Conservation (phyloP, 2,329 filamentous ascomycete genomes). For the Coleophoma crateriformis region DNA sequence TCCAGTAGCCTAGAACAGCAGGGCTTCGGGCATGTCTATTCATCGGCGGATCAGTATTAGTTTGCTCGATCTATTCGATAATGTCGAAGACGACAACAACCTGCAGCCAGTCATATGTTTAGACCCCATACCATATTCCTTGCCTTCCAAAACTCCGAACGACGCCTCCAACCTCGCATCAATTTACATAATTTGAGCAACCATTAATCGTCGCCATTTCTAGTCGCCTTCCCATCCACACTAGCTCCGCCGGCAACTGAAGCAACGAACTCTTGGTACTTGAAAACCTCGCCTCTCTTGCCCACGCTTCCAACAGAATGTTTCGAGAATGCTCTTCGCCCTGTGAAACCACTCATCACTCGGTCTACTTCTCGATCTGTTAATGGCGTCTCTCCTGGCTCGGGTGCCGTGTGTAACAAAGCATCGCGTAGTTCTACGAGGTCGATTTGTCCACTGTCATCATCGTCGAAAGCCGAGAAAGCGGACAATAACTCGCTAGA, state of each 20-base stretch:
- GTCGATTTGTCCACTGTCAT: slow-evolving; percentile 91
- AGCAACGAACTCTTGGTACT: slow-evolving; percentile 83
- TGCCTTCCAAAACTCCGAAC: background rate
- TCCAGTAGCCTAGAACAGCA: too few relatives aligned
- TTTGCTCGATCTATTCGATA: too few relatives aligned
- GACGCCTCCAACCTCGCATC: background rate
- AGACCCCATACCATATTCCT: background rate
- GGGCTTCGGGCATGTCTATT: too few relatives aligned
- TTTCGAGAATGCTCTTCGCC: slow-evolving; percentile 75
- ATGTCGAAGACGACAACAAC: too few relatives aligned
- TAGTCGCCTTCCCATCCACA: slow-evolving; percentile 16
- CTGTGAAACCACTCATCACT: slow-evolving; percentile 82
- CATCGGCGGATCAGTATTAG: too few relatives aligned
- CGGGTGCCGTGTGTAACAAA: slow-evolving; percentile 74
- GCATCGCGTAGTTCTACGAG: slow-evolving; percentile 77
- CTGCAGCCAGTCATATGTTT: too few relatives aligned
- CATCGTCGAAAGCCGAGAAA: slow-evolving; percentile 91
- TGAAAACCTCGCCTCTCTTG: slow-evolving; percentile 79
- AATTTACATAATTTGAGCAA: background rate
- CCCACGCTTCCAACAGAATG: slow-evolving; percentile 39
- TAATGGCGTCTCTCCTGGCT: slow-evolving; percentile 59
- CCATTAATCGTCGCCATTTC: slow-evolving; percentile 8
- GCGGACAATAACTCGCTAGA: slow-evolving; percentile 79
- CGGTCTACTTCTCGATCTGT: slow-evolving; percentile 75
- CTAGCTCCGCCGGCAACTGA: slow-evolving; percentile 22